A percentile compares a stretch with the other conserved stretches of the same genome.
Conservation (phyloP, 2,329 filamentous ascomycete species). For the Leptographium wingfieldii region DNA sequence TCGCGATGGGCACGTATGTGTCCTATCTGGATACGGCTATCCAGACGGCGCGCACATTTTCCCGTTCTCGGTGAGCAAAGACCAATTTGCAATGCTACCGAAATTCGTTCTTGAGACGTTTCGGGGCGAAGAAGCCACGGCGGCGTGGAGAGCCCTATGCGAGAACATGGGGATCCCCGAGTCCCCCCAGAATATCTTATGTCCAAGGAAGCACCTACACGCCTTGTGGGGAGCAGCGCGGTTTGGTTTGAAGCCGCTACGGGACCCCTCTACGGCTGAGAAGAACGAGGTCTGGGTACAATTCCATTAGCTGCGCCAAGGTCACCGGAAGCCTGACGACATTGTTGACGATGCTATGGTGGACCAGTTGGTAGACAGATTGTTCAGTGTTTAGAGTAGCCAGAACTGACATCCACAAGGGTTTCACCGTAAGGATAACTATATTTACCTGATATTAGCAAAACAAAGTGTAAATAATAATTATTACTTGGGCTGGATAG, state of each 20-base stretch:
- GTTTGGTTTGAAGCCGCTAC: slow-evolving; percentile 1
- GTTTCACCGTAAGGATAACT: too few species aligned
- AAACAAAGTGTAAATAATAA: too few species aligned
- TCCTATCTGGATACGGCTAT: neutral
- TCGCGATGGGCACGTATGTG: neutral
- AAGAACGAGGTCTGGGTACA: slow-evolving; percentile 2
- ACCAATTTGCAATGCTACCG: neutral
- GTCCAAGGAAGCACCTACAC: neutral
- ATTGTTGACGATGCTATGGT: neutral
- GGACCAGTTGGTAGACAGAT: slow-evolving; percentile 3
- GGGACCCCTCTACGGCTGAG: neutral
- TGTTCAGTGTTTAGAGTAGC: too few species aligned
- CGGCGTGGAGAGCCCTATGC: neutral
- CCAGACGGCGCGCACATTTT: neutral
- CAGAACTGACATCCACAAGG: too few species aligned
- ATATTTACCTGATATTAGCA: too few species aligned
- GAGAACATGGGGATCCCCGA: neutral
- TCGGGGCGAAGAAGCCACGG: neutral
- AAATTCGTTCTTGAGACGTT: neutral
- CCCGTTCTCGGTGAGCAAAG: neutral
- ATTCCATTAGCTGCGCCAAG: slow-evolving; percentile 2
- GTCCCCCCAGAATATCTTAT: slow-evolving; percentile 1
- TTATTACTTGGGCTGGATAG: too few species aligned
- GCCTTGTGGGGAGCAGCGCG: neutral
- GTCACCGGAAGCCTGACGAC: neutral